Base-by-base conservation (phyloP, 2,329 filamentous ascomycete genomes). In the Fonsecaea pugnacius region DNA sequence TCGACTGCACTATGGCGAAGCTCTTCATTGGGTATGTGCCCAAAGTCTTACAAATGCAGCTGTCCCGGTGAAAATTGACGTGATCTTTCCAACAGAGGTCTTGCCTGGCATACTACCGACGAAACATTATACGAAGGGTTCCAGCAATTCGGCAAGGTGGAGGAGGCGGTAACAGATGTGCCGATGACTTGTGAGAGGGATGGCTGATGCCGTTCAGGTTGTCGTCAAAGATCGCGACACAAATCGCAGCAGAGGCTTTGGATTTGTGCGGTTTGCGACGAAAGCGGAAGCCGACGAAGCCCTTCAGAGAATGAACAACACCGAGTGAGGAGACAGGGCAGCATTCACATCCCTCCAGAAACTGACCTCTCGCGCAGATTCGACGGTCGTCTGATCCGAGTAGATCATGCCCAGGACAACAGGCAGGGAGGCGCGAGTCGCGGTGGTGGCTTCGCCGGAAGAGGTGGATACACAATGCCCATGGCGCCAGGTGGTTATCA, bases 161-260 rank as follows among this genome's bases (percentile, higher is more conserved):
- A 97, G 78, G 94, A 99, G 87, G 95, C 95, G 73, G 95, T 98
- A 86, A 79, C 61, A 18, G 32, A 16, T 27, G 21, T 32, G 46
- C 61, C 48, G n/a, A n/a, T n/a, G 32, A 33, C 30, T 71, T 66
- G 38, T 65, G 62, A 53, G 27, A 62, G 56, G 5, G 27, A 66
- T 67, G 69, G 65, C 68, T 65, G 55, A 72, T 68, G 55, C 66
- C 36, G 53, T 62, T 55, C 74, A 98, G 94, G 91, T 96, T 68
- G 94, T 99, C 71, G 93, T 98, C 74, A 98, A 96, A 83, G 94
- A 99, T 79, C 91, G 93, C 74, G 94, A 98, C 76, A 97, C 94
- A 74, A 91, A 92, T 73, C 92, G 94, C 78, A 97, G 93, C 84
- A 91, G 95, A 78, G 95, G 95, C 66, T 99, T 98, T 78, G 95